Base-by-base conservation (phyloP, 805 yeast species). In the Pichia deserticola region DNA sequence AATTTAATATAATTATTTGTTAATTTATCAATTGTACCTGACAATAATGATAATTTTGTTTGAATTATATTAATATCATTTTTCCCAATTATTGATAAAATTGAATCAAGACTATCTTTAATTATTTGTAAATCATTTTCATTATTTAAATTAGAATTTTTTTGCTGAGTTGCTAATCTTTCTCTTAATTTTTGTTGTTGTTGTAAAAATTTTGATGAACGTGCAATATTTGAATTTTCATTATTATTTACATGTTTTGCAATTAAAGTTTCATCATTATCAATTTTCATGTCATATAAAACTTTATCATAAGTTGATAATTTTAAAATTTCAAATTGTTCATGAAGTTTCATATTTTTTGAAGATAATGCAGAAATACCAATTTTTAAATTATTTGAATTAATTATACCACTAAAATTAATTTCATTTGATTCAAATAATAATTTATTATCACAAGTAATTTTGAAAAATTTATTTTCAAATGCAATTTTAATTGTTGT, bases 381-480 rank as follows among this genome's bases (percentile, higher is more conserved):
- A 43, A 84, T 51, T 44, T 66, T 71, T 51, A 76, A 71, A 35
- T 69, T 65, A 1, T 60, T 54, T 28, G 33, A 28, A 25, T 54
- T 50, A 6, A 62, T 53, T 10, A 63, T 30, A 3, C 58, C 47
- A 34, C 78, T 78, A 20, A 85, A 60, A 36, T 65, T 60, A 36
- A 85, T 68, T 48, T 77, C 64, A 51, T 78, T 75, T 0, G 89
- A 81, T 63, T 81, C 81, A 64, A 85, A 78, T 60, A 89, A 81
- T 50, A 86, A 70, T 56, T 76, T 79, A 62, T 86, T 86, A 64
- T 86, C 88, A 45, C 84, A 68, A 53, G 86, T 88, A n/a, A 85
- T 73, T 55, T 83, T 82, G 51, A 76, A 64, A 39, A 67, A 61
- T 7, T 58, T 42, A 5, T 54, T 52, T 28, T 79, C 75, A 57